Conservation (phyloP, 768 basidiomycete species). For the Termitomyces eurrhizus region DNA sequence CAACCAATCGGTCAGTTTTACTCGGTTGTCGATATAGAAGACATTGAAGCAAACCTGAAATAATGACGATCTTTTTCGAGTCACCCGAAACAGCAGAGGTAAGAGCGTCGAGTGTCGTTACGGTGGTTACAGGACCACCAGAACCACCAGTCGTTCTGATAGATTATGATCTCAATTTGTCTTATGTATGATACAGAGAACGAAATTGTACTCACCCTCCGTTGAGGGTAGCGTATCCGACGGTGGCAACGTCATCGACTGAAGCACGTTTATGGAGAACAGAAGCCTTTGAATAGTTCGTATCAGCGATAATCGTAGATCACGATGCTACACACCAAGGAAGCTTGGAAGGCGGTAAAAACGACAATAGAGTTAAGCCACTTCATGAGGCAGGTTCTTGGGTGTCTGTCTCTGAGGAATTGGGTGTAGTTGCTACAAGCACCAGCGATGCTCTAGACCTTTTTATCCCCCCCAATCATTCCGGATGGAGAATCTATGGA, state of each 20-base stretch:
- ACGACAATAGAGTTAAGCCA: slow-evolving; percentile 19
- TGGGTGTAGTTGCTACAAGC: neutral
- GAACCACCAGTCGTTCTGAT: slow-evolving; percentile 40
- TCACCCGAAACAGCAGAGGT: slow-evolving; percentile 38
- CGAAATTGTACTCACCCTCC: slow-evolving; percentile 25
- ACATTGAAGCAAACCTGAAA: slow-evolving; percentile 27
- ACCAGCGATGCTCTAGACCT: neutral
- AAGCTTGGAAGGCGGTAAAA: slow-evolving; percentile 16
- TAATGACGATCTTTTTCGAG: slow-evolving; percentile 40
- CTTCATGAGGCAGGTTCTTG: slow-evolving; percentile 15
- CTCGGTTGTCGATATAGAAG: neutral
- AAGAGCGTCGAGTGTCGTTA: slow-evolving; percentile 36
- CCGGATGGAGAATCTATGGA: slow-evolving; percentile 5
- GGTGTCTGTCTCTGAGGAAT: neutral
- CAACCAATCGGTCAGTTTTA: neutral
- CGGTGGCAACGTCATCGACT: slow-evolving; percentile 29
- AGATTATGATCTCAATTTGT: neutral
- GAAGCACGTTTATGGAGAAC: slow-evolving; percentile 32
- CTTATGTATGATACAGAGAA: neutral
- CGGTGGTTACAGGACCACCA: slow-evolving; percentile 40
- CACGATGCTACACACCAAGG: slow-evolving; percentile 7
- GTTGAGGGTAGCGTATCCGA: slow-evolving; percentile 37
- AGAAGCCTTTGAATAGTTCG: slow-evolving; percentile 10
- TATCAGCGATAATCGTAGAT: neutral
- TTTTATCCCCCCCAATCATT: neutral